Evolutionary conservation across 176 grass and related monocot species (phyloP).

Genomic region (Melocanna baccifera): DNA sequence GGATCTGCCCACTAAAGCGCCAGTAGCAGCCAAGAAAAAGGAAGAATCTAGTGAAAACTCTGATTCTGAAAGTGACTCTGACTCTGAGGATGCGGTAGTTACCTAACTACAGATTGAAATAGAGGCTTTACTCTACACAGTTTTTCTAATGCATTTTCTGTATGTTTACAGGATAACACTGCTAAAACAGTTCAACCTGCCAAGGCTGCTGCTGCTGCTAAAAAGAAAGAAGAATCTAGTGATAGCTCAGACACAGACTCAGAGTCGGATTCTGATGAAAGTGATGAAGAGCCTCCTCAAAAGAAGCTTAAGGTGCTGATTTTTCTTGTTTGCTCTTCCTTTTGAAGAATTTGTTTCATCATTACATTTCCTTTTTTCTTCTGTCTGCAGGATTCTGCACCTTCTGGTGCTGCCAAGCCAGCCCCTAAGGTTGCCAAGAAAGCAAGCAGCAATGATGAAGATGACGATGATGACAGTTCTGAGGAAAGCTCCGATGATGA

Average conservation of each 20-base stretch:
- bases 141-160: background rate
- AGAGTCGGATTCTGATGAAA: conserved; percentile 44
- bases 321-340: background rate
- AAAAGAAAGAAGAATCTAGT: conserved; percentile 43
- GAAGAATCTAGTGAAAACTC: conserved; percentile 46
- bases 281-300: conserved; percentile 50
- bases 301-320: conserved; percentile 53
- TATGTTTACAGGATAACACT: conserved; percentile 20
- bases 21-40: conserved; percentile 25
- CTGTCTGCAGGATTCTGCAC: background rate
- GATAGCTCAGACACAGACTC: conserved; percentile 46
- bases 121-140: background rate
- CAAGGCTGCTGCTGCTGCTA: conserved; percentile 28
- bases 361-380: background rate
- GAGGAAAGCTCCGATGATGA: conserved; percentile 56
- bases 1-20: conserved; percentile 19
- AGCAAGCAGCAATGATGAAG: conserved; percentile 44
- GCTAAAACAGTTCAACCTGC: conserved; percentile 33
- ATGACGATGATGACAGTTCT: conserved; percentile 47
- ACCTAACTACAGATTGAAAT: background rate
- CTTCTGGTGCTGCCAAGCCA: conserved; percentile 28
- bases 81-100: conserved; percentile 38
- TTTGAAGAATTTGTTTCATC: background rate
- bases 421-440: conserved; percentile 37
- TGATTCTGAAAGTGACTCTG: conserved; percentile 46